Conservation (phyloP, 2,329 filamentous ascomycete species). For the Tolypocladium guangdongense region DNA sequence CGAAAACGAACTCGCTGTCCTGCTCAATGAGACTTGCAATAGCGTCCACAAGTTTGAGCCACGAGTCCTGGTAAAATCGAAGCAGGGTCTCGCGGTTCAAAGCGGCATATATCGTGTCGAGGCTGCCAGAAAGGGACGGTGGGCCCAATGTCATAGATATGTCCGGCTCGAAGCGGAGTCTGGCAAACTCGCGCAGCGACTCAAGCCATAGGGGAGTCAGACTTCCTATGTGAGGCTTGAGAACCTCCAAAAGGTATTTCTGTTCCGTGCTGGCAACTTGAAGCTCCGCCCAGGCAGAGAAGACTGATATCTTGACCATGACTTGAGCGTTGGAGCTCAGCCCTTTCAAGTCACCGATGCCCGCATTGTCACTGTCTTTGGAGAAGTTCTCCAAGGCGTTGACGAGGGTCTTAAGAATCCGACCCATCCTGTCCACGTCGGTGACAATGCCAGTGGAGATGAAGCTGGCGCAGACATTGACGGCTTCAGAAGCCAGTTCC, state of each 20-base stretch:
- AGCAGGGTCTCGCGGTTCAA: constrained; percentile 88
- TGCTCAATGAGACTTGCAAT: constrained; percentile 96
- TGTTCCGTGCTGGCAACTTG: constrained; percentile 93
- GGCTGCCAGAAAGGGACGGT: constrained; percentile 68
- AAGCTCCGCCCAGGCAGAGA: constrained; percentile 93
- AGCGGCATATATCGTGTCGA: constrained; percentile 91
- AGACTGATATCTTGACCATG: constrained; percentile 97
- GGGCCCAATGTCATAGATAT: constrained; percentile 85
- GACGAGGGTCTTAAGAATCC: constrained; percentile 88
- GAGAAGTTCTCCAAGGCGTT: constrained; percentile 88
- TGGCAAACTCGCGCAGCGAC: constrained; percentile 85
- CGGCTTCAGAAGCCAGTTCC: constrained; percentile 87
- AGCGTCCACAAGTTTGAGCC: constrained; percentile 92
- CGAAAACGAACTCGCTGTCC: constrained; percentile 95
- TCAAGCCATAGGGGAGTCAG: constrained; percentile 91
- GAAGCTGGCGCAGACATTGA: constrained; percentile 96
- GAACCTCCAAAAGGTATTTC: constrained; percentile 74
- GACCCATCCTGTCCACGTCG: constrained; percentile 96
- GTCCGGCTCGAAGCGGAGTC: constrained; percentile 88
- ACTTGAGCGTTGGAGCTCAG: constrained; percentile 93
- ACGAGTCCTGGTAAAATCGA: constrained; percentile 93
- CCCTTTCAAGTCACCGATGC: constrained; percentile 86
- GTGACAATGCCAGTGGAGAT: constrained; percentile 96
- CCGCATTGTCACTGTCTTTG: constrained; percentile 64
- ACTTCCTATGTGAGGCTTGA: constrained; percentile 81